Evolutionary conservation across 139 green algal genomes (phyloP).

Genomic region (Chlamydomonas sp.): DNA sequence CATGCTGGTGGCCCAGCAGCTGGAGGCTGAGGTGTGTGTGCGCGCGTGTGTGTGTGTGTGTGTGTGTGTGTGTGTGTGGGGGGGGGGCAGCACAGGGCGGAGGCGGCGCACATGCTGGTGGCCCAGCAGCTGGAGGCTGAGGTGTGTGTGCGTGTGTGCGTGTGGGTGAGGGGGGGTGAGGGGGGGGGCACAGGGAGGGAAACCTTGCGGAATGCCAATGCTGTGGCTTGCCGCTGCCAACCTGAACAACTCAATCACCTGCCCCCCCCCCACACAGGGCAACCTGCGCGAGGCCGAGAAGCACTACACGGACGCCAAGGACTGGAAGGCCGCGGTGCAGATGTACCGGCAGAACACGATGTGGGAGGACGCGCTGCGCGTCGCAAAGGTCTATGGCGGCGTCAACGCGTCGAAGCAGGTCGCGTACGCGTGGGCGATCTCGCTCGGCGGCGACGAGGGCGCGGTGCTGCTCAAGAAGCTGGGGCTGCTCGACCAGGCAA

Average conservation of each 20-base stretch:
- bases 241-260: too few relatives aligned
- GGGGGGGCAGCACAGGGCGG: too few relatives aligned
- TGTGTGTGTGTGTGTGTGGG: conserved; percentile 7
- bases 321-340: conserved; percentile 75
- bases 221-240: too few relatives aligned
- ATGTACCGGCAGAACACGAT: conserved; percentile 60
- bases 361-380: conserved; percentile 72
- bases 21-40: conserved; percentile 55
- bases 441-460: conserved; percentile 60
- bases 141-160: too few relatives aligned
- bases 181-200: too few relatives aligned
- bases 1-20: conserved; percentile 42
- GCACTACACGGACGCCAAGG: conserved; percentile 67
- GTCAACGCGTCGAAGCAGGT: conserved; percentile 69
- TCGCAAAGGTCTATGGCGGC: conserved; percentile 75
- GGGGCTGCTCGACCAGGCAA: conserved; percentile 56
- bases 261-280: too few relatives aligned
- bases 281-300: conserved; percentile 49
- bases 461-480: conserved; percentile 52
- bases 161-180: too few relatives aligned
- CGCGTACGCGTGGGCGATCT: conserved; percentile 69
- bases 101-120: conserved; percentile 41
- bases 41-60: neutral
- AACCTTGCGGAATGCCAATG: too few relatives aligned
- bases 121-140: conserved; percentile 5